Conservation (phyloP, 139 green algal species). For the Yamagishiella unicocca region DNA sequence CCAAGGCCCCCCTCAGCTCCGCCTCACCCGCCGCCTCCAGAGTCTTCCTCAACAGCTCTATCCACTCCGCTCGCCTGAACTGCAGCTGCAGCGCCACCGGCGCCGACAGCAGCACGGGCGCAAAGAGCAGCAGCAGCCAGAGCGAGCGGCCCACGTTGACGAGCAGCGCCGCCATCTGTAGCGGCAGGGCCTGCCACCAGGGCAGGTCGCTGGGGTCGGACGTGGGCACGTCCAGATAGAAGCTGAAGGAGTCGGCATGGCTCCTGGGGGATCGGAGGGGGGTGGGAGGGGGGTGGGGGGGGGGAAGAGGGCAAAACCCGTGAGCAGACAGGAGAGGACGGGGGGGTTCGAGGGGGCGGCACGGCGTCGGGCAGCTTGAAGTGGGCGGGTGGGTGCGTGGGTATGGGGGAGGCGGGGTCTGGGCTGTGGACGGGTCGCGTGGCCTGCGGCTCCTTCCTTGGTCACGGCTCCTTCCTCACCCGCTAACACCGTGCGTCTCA, state of each 20-base stretch:
- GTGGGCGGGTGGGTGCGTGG: too few species aligned
- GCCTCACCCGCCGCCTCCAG: constrained; percentile 36
- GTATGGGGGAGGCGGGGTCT: too few species aligned
- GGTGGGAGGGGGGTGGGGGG: too few species aligned
- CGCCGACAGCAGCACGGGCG: constrained; percentile 63
- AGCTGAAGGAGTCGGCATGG: constrained; percentile 8
- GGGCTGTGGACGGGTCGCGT: too few species aligned
- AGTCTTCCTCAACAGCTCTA: constrained; percentile 62
- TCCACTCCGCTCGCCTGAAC: constrained; percentile 61
- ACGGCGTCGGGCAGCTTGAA: too few species aligned
- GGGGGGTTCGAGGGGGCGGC: too few species aligned
- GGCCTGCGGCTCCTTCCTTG: too few species aligned
- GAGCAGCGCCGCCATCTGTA: constrained; percentile 16
- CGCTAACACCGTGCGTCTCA: too few species aligned
- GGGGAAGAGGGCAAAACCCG: background rate
- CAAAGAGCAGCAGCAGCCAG: constrained; percentile 75
- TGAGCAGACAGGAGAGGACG: too few species aligned
- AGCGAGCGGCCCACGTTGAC: constrained; percentile 59
- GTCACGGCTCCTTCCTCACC: too few species aligned
- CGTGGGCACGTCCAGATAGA: constrained; percentile 13
- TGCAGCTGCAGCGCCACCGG: constrained; percentile 64
- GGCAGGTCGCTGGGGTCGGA: background rate
- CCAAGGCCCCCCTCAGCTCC: too few species aligned
- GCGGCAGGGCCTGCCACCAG: constrained; percentile 36
- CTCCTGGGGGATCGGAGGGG: background rate